Base-by-base conservation (phyloP, 2,329 filamentous ascomycete species). In the Massarina eburnea region DNA sequence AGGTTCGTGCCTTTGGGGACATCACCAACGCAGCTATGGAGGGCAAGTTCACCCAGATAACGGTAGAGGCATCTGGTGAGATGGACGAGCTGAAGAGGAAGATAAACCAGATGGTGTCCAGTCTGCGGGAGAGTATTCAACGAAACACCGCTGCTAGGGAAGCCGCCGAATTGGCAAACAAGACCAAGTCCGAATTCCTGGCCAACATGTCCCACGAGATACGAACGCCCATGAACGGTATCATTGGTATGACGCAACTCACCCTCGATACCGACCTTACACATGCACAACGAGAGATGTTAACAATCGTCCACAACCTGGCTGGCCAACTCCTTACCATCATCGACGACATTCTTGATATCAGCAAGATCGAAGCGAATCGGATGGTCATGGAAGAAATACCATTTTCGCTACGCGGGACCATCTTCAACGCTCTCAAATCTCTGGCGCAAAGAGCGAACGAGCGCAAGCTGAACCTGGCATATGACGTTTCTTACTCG, bases 191-290 rank as follows among this genome's bases (percentile, higher is more conserved):
- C 8, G 94, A 97, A 66, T 99, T 99, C 76, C 76, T 99, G 48
- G 94, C 94, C 49, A 99, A 99, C 70, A 97, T 97, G 92, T 95
- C 89, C 36, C 92, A 97, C 80, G 92, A 97, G 72, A 97, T 97
- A 60, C 83, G 92, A 67, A 99, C 94, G 27, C 94, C 91, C 1
- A 96, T 96, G 84, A 96, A 96, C 75, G 91, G 91, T 60, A 96
- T 96, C 66, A 96, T 96, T 58, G 91, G 91, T 64, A 96, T 97
- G 92, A 96, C 91, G 2, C 91, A 96, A 70, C 79, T 99, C 45
- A 96, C 94, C 1, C 80, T 99, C 43, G 94, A 99, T 67, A 96
- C 92, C 30, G 76, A 97, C 67, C 78, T 99, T 47, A 96, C 91
- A 36, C 89, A 91, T 64, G 95, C 96, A 63, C 94, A 96, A 64